These are phyloP conservation scores for Taxillus chinensis DNA, from an alignment of 164 flowering plant genomes.

Conservation along the genomic window DNA sequence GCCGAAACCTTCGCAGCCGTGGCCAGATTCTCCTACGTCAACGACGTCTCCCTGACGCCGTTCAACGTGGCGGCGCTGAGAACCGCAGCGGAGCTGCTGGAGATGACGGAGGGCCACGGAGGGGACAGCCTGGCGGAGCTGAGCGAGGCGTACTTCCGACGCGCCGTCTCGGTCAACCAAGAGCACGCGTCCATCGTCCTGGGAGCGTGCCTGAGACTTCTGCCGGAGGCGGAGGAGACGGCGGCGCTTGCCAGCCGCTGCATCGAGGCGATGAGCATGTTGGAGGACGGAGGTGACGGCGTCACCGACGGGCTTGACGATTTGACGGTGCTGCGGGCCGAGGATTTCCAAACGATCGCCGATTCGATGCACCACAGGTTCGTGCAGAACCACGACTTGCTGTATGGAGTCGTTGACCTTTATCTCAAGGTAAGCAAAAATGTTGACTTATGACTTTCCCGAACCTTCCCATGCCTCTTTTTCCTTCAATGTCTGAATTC, in stretches of 20 bases:
- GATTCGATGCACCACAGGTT: slow-evolving; percentile 38
- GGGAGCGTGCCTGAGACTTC: slow-evolving; percentile 37
- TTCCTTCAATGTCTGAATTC: background rate
- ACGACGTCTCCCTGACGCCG: slow-evolving; percentile 40
- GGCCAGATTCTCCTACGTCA: slow-evolving; percentile 55
- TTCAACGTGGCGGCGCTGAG: slow-evolving; percentile 53
- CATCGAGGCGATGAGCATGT: slow-evolving; percentile 29
- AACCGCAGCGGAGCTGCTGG: slow-evolving; percentile 54
- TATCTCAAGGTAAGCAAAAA: slow-evolving; percentile 46
- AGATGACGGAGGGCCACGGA: slow-evolving; percentile 34
- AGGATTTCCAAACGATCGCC: slow-evolving; percentile 36
- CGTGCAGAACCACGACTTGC: slow-evolving; percentile 37
- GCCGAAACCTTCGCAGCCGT: slow-evolving; percentile 48
- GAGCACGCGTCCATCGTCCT: slow-evolving; percentile 40
- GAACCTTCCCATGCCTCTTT: background rate
- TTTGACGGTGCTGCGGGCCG: slow-evolving; percentile 21
- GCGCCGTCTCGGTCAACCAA: slow-evolving; percentile 28
- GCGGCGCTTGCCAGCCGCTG: slow-evolving; percentile 52
- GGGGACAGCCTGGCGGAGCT: slow-evolving; percentile 29
- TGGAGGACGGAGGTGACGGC: slow-evolving; percentile 18
- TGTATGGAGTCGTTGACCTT: slow-evolving; percentile 46
- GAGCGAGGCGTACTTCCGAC: slow-evolving; percentile 52
- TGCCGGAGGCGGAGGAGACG: slow-evolving; percentile 66
- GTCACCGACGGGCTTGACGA: slow-evolving; percentile 23
- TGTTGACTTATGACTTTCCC: no score